These are phyloP conservation scores for Mesembryanthemum crystallinum DNA, from an alignment of 148 eudicot genomes.

Conservation along the genomic window DNA sequence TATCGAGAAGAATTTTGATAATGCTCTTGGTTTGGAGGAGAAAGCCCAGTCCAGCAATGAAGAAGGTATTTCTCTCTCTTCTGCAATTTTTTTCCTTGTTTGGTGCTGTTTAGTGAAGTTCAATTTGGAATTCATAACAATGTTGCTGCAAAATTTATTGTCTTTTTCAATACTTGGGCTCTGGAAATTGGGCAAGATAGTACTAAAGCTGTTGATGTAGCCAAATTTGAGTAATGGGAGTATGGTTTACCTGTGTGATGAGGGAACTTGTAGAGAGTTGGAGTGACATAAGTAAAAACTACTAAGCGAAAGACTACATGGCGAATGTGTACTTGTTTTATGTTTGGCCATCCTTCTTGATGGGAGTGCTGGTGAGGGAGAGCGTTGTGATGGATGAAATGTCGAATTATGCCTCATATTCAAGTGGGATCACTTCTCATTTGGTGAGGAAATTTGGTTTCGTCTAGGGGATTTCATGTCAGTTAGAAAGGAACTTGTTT, in stretches of 20 bases:
- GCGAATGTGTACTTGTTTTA: too few species aligned
- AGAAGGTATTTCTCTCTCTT: constrained; percentile 30
- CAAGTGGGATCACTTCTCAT: background rate
- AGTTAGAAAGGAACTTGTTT: too few species aligned
- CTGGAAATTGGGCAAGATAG: too few species aligned
- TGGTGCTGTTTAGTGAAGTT: background rate
- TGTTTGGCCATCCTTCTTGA: too few species aligned
- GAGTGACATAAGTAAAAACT: too few species aligned
- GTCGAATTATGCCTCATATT: background rate
- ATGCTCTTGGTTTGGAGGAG: constrained; percentile 83
- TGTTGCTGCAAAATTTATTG: background rate
- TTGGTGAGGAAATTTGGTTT: background rate
- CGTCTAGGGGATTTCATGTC: too few species aligned
- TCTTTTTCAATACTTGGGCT: background rate
- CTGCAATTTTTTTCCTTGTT: background rate
- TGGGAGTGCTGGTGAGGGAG: background rate
- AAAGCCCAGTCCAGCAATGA: constrained; percentile 44
- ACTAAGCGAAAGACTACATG: too few species aligned
- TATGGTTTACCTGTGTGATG: too few species aligned
- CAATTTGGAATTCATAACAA: background rate
- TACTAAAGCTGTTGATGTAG: too few species aligned
- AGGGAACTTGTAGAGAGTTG: too few species aligned
- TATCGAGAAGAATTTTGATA: constrained; percentile 88
- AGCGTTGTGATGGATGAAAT: background rate
- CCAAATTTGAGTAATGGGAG: too few species aligned